Base-by-base conservation (phyloP, 352 stramenopile genomes). In the Globisporangium echinulatum region DNA sequence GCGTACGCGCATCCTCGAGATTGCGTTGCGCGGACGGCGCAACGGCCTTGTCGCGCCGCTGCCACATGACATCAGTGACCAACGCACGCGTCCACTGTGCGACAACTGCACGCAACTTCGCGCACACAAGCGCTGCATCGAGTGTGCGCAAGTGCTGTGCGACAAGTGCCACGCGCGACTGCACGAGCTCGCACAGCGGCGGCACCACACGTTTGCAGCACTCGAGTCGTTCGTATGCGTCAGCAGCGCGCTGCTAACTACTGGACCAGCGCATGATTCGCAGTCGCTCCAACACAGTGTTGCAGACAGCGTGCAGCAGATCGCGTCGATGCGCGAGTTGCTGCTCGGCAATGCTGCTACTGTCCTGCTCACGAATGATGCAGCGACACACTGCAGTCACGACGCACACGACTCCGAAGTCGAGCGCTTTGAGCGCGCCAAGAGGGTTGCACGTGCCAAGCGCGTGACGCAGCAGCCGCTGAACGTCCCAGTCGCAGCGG, bases 31-130 rank as follows among this genome's bases (percentile, higher is more conserved):
- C 19, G 76, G 80, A 15, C 61, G 80, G 44, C 72, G 80, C 39
- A 79, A 88, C 49, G 76, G 80, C 25, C 56, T 88, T 11, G 74
- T 87, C n/a, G 74, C 76, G n/a, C 74, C 77, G 7, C 62, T 88
- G 5, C 68, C 74, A 19, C 55, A 44, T 2, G 63, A 80, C 33
- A 58, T 56, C 13, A 54, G 57, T 6, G 77, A 64, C 1, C 69
- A 68, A 46, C 51, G 70, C 9, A 86, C 80, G 52, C 75, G 75
- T 13, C 74, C 77, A 25, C 52, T 49, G 4, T 90, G 80, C 53
- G 66, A 80, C 13, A 87, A 86, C 49, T 90, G 80, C 54, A 67
- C 78, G 4, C 17, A 47, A 8, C 66, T 61, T 47, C 68, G 74
- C 61, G 74, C 78, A 14, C 66, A 69, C 3, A 88, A 86, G 48